Conservation (phyloP, 208 protist species). For the Trichomonas vaginalis region DNA sequence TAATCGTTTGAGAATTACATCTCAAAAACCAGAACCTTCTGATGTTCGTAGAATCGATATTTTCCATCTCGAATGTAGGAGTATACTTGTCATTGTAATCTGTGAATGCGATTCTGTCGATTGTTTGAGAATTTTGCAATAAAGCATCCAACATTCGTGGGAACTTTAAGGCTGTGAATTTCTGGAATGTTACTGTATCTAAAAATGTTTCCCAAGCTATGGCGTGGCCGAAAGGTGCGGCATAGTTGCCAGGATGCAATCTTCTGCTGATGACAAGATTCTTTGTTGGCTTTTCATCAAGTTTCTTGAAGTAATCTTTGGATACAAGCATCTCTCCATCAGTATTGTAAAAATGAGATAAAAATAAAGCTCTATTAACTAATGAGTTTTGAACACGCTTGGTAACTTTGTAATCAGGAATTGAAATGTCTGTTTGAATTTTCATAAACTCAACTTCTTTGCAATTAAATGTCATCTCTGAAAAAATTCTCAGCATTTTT, state of each 20-base stretch:
- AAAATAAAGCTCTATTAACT: neutral
- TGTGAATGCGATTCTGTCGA: neutral
- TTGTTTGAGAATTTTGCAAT: neutral
- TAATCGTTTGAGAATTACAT: neutral
- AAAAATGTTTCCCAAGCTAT: neutral
- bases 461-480: neutral
- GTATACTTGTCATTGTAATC: neutral
- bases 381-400: neutral
- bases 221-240: neutral
- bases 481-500: neutral
- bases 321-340: neutral
- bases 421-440: neutral
- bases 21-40: neutral
- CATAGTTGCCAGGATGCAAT: neutral
- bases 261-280: neutral
- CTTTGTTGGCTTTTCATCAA: neutral
- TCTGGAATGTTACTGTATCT: neutral
- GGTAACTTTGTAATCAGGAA: neutral
- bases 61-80: neutral
- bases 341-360: neutral
- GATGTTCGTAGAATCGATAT: neutral
- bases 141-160: neutral
- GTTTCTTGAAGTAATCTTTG: neutral
- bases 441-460: neutral
- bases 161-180: neutral